These are phyloP conservation scores for Trichophyton equinum DNA, from an alignment of 2,329 filamentous ascomycete species.

Conservation along the genomic window DNA sequence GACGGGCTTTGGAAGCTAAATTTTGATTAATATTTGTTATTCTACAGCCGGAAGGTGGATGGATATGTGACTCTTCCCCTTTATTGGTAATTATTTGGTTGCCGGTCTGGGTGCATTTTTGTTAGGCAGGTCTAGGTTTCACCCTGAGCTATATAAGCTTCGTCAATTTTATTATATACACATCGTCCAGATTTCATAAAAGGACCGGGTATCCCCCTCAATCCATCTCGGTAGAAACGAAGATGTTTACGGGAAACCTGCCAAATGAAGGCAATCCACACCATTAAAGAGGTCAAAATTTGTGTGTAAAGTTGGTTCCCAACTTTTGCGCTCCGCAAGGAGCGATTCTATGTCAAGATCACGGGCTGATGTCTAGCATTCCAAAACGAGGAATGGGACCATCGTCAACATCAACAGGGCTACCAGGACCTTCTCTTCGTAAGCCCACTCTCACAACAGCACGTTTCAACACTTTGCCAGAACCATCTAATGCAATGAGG, in stretches of 20 bases:
- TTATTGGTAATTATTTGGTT: neutral
- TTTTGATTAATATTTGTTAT: constrained; percentile 32
- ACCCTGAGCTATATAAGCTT: neutral
- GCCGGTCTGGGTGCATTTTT: neutral
- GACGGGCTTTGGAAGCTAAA: constrained; percentile 81
- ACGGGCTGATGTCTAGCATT: neutral
- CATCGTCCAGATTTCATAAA: neutral
- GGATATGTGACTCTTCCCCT: neutral
- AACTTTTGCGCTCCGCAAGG: too few relatives aligned
- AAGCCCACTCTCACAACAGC: constrained; percentile 31
- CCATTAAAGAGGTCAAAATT: too few relatives aligned
- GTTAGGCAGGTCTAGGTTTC: neutral
- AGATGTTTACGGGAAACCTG: neutral
- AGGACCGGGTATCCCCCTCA: neutral
- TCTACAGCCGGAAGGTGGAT: neutral
- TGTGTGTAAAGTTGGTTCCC: too few relatives aligned
- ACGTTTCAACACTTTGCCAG: constrained; percentile 57
- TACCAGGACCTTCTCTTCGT: neutral
- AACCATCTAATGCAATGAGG: constrained; percentile 79
- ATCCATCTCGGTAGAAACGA: neutral
- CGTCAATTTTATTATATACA: neutral
- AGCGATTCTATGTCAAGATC: neutral
- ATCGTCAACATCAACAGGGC: neutral
- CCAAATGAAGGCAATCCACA: too few relatives aligned
- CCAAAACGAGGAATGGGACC: neutral